Percentiles rank a stretch among this genome's conserved stretches.
Conservation (phyloP, 306 rosid genomes). For the Vigna hirtella region DNA sequence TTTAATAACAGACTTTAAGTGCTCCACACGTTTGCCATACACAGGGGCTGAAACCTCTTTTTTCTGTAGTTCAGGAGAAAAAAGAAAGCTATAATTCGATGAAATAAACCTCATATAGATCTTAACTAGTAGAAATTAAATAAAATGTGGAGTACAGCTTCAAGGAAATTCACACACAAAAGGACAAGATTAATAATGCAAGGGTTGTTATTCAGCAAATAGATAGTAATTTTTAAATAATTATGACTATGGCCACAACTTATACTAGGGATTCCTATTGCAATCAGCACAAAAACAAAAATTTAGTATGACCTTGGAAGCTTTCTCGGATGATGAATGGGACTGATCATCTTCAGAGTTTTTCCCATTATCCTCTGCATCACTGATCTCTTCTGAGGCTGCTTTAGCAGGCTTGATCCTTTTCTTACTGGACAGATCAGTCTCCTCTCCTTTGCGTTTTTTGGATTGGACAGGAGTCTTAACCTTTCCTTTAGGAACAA, state of each 20-base stretch:
- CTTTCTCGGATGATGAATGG: conserved; percentile 72
- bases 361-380: conserved; percentile 62
- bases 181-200: conserved; percentile 28
- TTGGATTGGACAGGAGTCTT: conserved; percentile 55
- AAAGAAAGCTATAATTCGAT: conserved; percentile 17
- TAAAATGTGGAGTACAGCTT: conserved; percentile 32
- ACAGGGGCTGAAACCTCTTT: conserved; percentile 78
- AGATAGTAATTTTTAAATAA: conserved; percentile 21
- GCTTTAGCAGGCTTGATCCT: conserved; percentile 56
- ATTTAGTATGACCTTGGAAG: conserved; percentile 62
- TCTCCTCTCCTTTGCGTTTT: conserved; percentile 75
- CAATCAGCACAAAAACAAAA: conserved; percentile 19
- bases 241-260: conserved; percentile 24
- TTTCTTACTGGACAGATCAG: conserved; percentile 64
- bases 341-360: conserved; percentile 80
- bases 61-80: conserved; percentile 61
- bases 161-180: conserved; percentile 9
- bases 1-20: conserved; percentile 88
- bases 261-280: conserved; percentile 28
- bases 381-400: conserved; percentile 57
- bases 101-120: conserved; percentile 25
- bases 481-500: conserved; percentile 59
- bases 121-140: conserved; percentile 11
- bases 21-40: conserved; percentile 90
- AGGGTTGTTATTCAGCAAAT: conserved; percentile 24